A percentile compares a stretch with the other conserved stretches of the same genome.
phyloP scores from a whole-genome alignment of 176 grass and related monocot genomes.

The Ananas comosus region DNA sequence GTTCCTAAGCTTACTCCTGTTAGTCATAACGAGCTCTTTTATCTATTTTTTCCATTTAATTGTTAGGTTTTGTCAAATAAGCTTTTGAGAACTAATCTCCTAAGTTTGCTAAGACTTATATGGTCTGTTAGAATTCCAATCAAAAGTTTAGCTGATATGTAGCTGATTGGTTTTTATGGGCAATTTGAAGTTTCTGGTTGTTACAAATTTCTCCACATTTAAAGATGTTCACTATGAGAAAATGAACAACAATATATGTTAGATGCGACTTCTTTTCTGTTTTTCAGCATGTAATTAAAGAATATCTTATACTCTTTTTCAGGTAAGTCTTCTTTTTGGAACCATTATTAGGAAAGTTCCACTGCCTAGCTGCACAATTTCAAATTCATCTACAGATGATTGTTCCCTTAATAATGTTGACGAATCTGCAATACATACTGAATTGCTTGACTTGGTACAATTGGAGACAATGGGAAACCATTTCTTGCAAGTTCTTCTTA shows the following conservation, averaged over 20 bases:
- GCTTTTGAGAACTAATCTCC: too few species aligned
- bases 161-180: neutral
- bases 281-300: neutral
- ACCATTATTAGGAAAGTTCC: slow-evolving; percentile 94
- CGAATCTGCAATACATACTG: slow-evolving; percentile 22
- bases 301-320: slow-evolving; percentile 23
- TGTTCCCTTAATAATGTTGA: slow-evolving; percentile 17
- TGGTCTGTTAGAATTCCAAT: too few species aligned
- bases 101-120: too few species aligned
- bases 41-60: neutral
- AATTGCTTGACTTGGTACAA: slow-evolving; percentile 72
- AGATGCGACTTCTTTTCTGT: neutral
- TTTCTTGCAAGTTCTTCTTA: slow-evolving; percentile 97
- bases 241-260: too few species aligned
- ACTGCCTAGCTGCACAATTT: slow-evolving; percentile 60
- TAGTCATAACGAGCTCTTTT: neutral
- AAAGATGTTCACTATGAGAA: too few species aligned
- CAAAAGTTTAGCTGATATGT: too few species aligned
- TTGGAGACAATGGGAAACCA: slow-evolving; percentile 81
- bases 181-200: neutral
- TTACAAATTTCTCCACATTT: too few species aligned
- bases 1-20: neutral
- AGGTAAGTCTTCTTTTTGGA: slow-evolving; percentile 95
- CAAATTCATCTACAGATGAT: slow-evolving; percentile 33
- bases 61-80: neutral